A percentile compares a stretch with the other conserved stretches of the same genome.
Conservation (phyloP, 1,139 yeast genomes). For the Pichia sp. region DNA sequence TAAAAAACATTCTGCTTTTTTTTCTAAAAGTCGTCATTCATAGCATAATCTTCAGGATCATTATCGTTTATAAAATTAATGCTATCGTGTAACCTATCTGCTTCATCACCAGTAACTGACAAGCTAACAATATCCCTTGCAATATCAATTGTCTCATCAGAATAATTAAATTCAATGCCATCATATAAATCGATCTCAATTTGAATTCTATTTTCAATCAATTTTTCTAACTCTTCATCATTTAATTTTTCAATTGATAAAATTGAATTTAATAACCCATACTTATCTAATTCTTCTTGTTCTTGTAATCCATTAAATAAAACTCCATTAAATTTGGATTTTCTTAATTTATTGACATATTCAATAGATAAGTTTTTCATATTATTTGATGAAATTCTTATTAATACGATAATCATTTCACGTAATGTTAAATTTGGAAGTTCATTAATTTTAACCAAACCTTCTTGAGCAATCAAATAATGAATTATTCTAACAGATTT, state of each 20-base stretch:
- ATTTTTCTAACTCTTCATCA: constrained; percentile 2
- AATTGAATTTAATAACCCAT: constrained; percentile 13
- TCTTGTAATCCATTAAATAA: constrained; percentile 24
- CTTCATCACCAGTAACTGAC: constrained; percentile 70
- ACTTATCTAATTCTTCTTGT: constrained; percentile 17
- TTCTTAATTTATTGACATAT: constrained; percentile 20
- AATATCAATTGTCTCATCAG: constrained; percentile 57
- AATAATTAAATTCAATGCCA: constrained; percentile 59
- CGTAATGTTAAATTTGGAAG: constrained; percentile 22
- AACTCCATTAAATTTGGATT: constrained; percentile 14
- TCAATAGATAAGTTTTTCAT: constrained; percentile 23
- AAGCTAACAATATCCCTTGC: constrained; percentile 67
- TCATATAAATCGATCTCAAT: constrained; percentile 34
- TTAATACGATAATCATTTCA: constrained; percentile 26
- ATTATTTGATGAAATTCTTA: constrained; percentile 27
- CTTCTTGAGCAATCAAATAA: constrained; percentile 22
- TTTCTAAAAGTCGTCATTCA: neutral
- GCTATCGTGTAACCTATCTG: constrained; percentile 64
- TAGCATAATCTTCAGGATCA: constrained; percentile 20
- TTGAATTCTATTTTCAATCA: constrained; percentile 29
- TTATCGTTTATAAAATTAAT: constrained; percentile 38
- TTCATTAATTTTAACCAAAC: constrained; percentile 22
- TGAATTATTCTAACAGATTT: constrained; percentile 25
- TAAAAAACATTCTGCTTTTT: no score
- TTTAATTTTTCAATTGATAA: constrained; percentile 3